phyloP scores from a whole-genome alignment of 2,329 filamentous ascomycete genomes.

The Fonsecaea multimorphosa region DNA sequence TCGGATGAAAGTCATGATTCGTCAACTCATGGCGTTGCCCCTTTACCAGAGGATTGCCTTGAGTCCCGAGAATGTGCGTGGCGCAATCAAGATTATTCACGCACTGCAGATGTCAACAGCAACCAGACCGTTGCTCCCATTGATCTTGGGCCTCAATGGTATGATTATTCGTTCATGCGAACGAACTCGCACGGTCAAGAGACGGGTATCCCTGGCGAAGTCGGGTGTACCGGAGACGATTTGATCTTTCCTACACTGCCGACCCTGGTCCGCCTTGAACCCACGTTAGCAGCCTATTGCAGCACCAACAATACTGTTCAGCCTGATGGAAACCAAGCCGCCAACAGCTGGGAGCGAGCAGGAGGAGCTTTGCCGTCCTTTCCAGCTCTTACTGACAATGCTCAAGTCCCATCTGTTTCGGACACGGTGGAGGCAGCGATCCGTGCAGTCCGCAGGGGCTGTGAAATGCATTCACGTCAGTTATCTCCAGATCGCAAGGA shows the following conservation, averaged over 20 bases:
- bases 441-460: background rate
- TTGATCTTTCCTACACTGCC: slow-evolving; percentile 13
- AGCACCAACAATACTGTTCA: slow-evolving; percentile 3
- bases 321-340: background rate
- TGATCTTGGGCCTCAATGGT: background rate
- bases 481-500: background rate
- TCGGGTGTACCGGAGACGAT: background rate
- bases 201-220: background rate
- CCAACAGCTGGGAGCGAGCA: slow-evolving; percentile 1
- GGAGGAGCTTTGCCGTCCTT: background rate
- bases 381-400: background rate
- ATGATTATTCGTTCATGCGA: background rate
- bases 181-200: background rate
- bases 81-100: background rate
- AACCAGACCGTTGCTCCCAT: too few relatives aligned
- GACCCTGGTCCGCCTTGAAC: background rate
- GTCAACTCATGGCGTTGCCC: slow-evolving; percentile 3
- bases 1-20: slow-evolving; percentile 16
- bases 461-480: background rate
- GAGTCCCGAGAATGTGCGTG: background rate
- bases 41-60: background rate
- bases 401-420: background rate
- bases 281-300: background rate
- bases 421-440: background rate
- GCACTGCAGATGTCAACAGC: background rate